Evolutionary conservation across 2,329 filamentous ascomycete genomes (phyloP).

Genomic region (Epichloe gansuensis): DNA sequence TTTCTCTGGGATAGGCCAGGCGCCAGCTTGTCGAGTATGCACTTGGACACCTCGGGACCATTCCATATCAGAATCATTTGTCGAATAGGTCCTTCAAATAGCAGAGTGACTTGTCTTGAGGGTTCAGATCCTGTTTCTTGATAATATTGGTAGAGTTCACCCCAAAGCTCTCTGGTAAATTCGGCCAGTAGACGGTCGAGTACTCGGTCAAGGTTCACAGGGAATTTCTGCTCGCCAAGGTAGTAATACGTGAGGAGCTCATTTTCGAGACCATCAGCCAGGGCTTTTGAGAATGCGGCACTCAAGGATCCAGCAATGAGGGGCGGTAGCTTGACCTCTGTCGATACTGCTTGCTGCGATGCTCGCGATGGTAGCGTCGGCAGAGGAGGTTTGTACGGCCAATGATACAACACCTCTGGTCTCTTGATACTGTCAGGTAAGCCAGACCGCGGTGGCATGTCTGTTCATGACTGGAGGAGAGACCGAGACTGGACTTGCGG

Average conservation of each 20-base stretch:
- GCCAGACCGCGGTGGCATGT: conserved; percentile 17
- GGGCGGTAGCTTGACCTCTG: too few species aligned
- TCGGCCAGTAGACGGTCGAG: conserved; percentile 22
- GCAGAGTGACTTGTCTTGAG: conserved; percentile 17
- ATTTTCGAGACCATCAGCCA: conserved; percentile 22
- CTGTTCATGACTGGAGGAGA: conserved; percentile 13
- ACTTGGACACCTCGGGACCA: too few species aligned
- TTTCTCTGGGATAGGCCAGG: too few species aligned
- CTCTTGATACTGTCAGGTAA: conserved; percentile 15
- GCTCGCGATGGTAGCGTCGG: too few species aligned
- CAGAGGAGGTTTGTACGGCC: too few species aligned
- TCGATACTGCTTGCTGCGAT: too few species aligned
- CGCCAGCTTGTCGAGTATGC: too few species aligned
- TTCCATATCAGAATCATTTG: conserved; percentile 8
- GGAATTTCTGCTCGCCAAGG: conserved; percentile 18
- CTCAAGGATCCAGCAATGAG: too few species aligned
- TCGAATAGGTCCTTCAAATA: conserved; percentile 25
- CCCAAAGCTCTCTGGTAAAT: conserved; percentile 22
- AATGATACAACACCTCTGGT: conserved; percentile 8
- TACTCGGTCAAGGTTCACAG: conserved; percentile 22
- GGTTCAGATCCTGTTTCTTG: conserved; percentile 16
- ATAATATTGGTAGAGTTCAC: conserved; percentile 24
- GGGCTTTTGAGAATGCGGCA: conserved; percentile 8
- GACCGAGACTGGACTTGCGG: background rate
- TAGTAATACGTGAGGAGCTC: conserved; percentile 26